Base-by-base conservation (phyloP, 768 basidiomycete species). In the Strobilomyces dryophilus region DNA sequence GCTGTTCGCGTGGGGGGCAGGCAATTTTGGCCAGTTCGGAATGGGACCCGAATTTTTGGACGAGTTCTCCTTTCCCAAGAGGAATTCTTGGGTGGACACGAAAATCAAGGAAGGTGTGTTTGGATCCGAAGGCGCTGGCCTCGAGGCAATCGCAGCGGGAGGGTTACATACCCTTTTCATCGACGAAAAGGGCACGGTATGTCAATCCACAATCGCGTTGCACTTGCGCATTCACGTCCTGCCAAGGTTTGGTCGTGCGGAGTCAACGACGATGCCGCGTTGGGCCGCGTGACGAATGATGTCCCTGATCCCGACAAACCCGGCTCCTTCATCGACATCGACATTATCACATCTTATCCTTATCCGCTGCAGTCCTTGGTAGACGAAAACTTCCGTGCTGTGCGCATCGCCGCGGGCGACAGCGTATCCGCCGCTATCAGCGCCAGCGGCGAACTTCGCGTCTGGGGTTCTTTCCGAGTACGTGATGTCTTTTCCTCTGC, bases 21-120 rank as follows among this genome's bases (percentile, higher is more conserved):
- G 93, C 26, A 94, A 95, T 70, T 92, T 93, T 73, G 95, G 94
- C 29, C 95, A 98, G 69, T 88, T 97, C 63, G 97, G 95, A 31
- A 81, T 95, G 75, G 95, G 95, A 35, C 82, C 83, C 5, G 82
- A 85, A 57, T 65, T 73, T 45, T 73, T 92, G 31, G 83, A 76
- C 52, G 92, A 95, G 69, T 78, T 87, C 51, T 71, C 78, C 49
- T 86, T 85, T 58, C 94, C 94, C 9, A 85, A 80, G 62, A 79
- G 84, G 52, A 93, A 91, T 66, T 56, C 69, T 0, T 91, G 87
- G 85, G 78, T 90, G 21, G 85, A 92, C 60, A 74, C 84, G 62
- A 81, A 86, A 68, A 89, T 92, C 14, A 73, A 79, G 52, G 76
- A 84, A 40, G 89, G 84, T 10, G 75, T 74, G 14, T 85, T 93